Conservation (phyloP, 140 eudicot species). For the Ambrosia hybrid region DNA sequence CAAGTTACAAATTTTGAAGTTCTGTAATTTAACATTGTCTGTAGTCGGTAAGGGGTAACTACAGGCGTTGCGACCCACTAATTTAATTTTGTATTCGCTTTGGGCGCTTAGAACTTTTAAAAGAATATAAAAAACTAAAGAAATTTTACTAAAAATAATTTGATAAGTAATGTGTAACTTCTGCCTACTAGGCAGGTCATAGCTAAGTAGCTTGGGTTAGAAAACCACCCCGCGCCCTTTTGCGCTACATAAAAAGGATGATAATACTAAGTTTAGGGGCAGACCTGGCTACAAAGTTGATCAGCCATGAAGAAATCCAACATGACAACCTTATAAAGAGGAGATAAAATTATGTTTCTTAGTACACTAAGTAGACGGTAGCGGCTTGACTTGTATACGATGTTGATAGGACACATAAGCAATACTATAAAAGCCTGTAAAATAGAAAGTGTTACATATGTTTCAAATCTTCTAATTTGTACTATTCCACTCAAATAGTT, state of each 20-base stretch:
- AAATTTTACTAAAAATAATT: too few relatives aligned
- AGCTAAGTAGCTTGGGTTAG: neutral
- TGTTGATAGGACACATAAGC: constrained; percentile 80
- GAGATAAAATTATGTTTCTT: constrained; percentile 77
- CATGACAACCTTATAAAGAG: constrained; percentile 91
- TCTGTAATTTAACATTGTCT: too few relatives aligned
- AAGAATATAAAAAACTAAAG: too few relatives aligned
- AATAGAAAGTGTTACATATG: neutral
- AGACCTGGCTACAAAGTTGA: constrained; percentile 98
- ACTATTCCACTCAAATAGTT: constrained; percentile 10
- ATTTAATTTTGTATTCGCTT: too few relatives aligned
- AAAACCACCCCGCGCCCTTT: neutral
- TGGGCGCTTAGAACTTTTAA: too few relatives aligned
- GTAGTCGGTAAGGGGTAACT: too few relatives aligned
- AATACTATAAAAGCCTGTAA: constrained; percentile 57
- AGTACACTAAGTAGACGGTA: constrained; percentile 67
- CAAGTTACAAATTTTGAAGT: too few relatives aligned
- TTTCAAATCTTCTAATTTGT: constrained; percentile 11
- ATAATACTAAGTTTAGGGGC: neutral
- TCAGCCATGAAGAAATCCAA: constrained; percentile 99
- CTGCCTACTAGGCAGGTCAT: too few relatives aligned
- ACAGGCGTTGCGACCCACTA: too few relatives aligned
- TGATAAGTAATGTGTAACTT: too few relatives aligned
- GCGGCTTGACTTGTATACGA: constrained; percentile 77
- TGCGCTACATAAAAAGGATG: neutral